Conservation (phyloP, 352 stramenopile species). For the Phytophthora pluvialis region DNA sequence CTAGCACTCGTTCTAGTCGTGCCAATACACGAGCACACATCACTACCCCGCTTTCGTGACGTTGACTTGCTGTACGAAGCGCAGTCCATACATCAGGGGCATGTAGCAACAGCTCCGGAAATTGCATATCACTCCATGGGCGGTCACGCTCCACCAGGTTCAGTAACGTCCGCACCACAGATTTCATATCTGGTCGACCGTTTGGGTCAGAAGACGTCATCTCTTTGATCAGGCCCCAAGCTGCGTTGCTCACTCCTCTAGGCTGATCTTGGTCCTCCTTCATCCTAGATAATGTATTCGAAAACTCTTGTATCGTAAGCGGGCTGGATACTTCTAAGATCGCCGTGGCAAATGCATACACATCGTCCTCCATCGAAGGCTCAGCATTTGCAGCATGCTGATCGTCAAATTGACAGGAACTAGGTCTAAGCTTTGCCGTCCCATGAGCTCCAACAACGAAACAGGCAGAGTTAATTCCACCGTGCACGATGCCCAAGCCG, state of each 20-base stretch:
- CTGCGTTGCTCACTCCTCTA: not conserved
- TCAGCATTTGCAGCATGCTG: not conserved
- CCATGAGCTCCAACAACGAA: conserved; percentile 26
- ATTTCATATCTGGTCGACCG: conserved; percentile 27
- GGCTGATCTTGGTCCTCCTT: conserved; percentile 12
- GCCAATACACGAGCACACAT: conserved; percentile 34
- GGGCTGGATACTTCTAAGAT: conserved; percentile 21
- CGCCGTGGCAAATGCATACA: conserved; percentile 21
- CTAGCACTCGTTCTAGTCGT: conserved; percentile 35
- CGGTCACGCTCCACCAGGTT: conserved; percentile 28
- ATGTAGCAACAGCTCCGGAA: conserved; percentile 36
- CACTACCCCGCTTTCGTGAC: conserved; percentile 25
- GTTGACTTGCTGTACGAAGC: conserved; percentile 31
- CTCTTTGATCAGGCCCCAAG: conserved; percentile 10
- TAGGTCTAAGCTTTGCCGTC: conserved; percentile 34
- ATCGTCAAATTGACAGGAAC: not conserved
- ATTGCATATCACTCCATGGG: conserved; percentile 39
- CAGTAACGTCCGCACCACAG: conserved; percentile 24
- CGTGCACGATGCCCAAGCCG: conserved; percentile 17
- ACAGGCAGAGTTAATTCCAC: conserved; percentile 5
- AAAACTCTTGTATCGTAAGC: not conserved
- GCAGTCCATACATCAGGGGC: conserved; percentile 40
- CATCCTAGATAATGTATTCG: conserved; percentile 4
- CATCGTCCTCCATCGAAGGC: conserved; percentile 20
- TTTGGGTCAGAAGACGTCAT: conserved; percentile 21